Base-by-base conservation (phyloP, 2,329 filamentous ascomycete genomes). In the Fusarium metavorans region DNA sequence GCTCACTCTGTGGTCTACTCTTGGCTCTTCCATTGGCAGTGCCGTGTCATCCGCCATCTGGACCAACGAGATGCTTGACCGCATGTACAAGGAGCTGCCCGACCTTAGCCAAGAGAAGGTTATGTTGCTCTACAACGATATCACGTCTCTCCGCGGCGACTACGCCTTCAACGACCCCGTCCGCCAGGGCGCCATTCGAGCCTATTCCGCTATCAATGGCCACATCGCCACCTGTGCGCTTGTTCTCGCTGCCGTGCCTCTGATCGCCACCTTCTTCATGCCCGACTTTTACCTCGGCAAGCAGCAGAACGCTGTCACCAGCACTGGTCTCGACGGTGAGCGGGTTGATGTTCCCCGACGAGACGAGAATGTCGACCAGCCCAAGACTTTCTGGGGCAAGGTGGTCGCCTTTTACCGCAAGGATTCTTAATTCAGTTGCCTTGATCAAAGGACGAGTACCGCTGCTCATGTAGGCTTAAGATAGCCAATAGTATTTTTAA, bases 201-300 rank as follows among this genome's bases (percentile, higher is more conserved):
- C 83, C 3, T 84, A 84, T 64, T 70, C 81, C 8, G 63, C 71
- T 16, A 64, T 76, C 14, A 76, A 84, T 61, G 83, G 83, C 0
- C 80, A 82, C 41, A 84, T 85, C 16, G 77, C 80, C 32, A 79
- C 81, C 9, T 70, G 77, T 2, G 72, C 83, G 7, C 67, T 84
- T 25, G 66, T 72, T 5, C 69, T 85, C 18, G 75, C 82, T 32
- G 66, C 58, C 18, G 64, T 85, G 0, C 79, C 83, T 1, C 50
- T 84, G 0, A 58, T 84, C 32, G 82, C 81, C 5, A 76, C 82
- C 1, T 75, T 85, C 25, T 84, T 83, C 71, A 84, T 85, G 83
- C 83, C 84, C 52, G 80, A 85, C 77, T 86, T 71, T 73, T 83
- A 82, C 59, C 76, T 82, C 2, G 82, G 81, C 68, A 80, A 81